Evolutionary conservation across 2,329 filamentous ascomycete genomes (phyloP), one percentile per base, ranked within the genome.

Genomic region (Botrytis byssoidea): DNA sequence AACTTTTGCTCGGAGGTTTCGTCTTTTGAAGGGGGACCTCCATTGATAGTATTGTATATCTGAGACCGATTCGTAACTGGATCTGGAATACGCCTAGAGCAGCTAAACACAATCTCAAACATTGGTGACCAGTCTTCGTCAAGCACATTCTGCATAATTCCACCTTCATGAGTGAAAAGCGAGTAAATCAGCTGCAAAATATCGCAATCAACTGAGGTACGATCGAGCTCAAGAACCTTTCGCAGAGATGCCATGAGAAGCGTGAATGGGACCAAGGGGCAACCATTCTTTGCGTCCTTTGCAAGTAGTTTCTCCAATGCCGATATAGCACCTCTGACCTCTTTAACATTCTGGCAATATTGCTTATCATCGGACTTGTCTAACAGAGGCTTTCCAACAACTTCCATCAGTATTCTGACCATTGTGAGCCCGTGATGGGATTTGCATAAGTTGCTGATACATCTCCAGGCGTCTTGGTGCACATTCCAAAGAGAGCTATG

Each of bases 361-460:
- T 59, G 68, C 73, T 86, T 88, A 73, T 85, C 85, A 74, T 84
- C 84, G 71, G 83, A 80, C n/a, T 83, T 83, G 59, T 85, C 83
- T 0, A 79, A 75, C 2, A 85, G 82, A 55, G 87, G 84, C 71
- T 85, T 85, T 60, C 86, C 85, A 37, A 92, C 82, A 20, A 91
- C 87, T 72, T 91, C 88, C 46, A 93, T 84, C 35, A 93, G 82
- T 37, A 91, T 87, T 72, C 89, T 86, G 64, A 94, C 86, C 1
- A 91, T 90, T 51, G 88, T 88, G 75, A 92, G 90, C 32, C 91
- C 91, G 76, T 93, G 89, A 79, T 94, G 92, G 1, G 92, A 94
- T 78, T 86, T 90, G 83, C 91, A 91, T 0, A 95, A 84, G 76
- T 93, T 91, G 79, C 88, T 86, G 46, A 94, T 84, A 0, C 90